Percentiles rank a stretch among this genome's conserved stretches.
Evolutionary conservation across 148 eudicot species (phyloP).

Genomic region (Talinum fruticosum): DNA sequence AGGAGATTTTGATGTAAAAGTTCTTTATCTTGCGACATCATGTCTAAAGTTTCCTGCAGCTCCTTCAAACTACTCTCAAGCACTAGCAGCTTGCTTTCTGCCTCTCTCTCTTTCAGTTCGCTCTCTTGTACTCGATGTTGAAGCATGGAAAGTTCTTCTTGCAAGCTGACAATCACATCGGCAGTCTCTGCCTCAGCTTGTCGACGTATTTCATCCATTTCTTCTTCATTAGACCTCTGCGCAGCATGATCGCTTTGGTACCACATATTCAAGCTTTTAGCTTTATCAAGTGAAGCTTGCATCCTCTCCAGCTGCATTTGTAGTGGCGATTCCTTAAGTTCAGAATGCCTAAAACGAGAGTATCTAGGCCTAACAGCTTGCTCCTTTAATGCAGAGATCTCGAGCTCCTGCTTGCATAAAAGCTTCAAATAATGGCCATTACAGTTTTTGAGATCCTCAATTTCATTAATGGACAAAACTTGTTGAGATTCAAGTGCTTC

Average conservation of each 20-base stretch:
- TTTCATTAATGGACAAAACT: constrained; percentile 49
- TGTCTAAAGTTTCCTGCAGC: constrained; percentile 37
- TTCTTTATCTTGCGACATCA: constrained; percentile 43
- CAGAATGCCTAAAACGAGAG: constrained; percentile 32
- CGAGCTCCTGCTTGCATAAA: constrained; percentile 49
- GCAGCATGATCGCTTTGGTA: constrained; percentile 63
- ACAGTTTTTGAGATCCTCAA: constrained; percentile 61
- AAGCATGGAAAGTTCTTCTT: constrained; percentile 78
- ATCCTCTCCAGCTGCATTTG: constrained; percentile 66
- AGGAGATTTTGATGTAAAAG: constrained; percentile 37
- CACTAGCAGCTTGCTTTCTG: constrained; percentile 36
- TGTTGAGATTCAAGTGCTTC: constrained; percentile 86
- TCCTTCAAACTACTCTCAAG: constrained; percentile 43
- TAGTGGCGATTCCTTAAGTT: constrained; percentile 44
- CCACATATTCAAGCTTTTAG: constrained; percentile 56
- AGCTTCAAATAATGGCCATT: constrained; percentile 39
- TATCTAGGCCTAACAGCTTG: constrained; percentile 26
- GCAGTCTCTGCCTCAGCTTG: constrained; percentile 99
- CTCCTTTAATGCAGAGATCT: constrained; percentile 50
- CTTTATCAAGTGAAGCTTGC: constrained; percentile 92
- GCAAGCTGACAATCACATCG: constrained; percentile 88
- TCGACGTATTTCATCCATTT: constrained; percentile 74
- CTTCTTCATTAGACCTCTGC: constrained; percentile 65
- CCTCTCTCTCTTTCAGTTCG: constrained; percentile 51
- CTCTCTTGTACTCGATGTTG: constrained; percentile 70